Conservation (phyloP, 805 yeast species). For the Phaffomyces antillensis region DNA sequence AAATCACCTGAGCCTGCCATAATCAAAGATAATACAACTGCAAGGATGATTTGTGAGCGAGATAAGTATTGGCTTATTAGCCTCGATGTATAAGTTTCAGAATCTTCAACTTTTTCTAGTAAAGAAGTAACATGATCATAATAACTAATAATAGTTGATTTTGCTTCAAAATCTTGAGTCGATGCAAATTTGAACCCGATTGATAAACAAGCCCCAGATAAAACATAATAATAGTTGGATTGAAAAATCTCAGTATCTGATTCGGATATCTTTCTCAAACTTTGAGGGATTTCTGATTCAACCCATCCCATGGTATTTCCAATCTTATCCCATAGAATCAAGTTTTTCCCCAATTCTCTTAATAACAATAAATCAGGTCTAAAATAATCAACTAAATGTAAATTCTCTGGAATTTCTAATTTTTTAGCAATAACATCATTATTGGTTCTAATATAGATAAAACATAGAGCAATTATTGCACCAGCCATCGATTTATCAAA, state of each 20-base stretch:
- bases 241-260: slow-evolving; percentile 27
- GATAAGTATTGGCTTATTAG: slow-evolving; percentile 48
- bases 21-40: slow-evolving; percentile 59
- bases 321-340: slow-evolving; percentile 21
- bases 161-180: slow-evolving; percentile 44
- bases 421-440: slow-evolving; percentile 53
- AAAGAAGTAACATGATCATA: slow-evolving; percentile 14
- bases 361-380: slow-evolving; percentile 74
- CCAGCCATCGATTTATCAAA: slow-evolving; percentile 64
- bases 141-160: slow-evolving; percentile 46
- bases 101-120: slow-evolving; percentile 5
- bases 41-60: slow-evolving; percentile 50
- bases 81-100: slow-evolving; percentile 47
- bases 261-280: slow-evolving; percentile 27
- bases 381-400: slow-evolving; percentile 51
- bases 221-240: slow-evolving; percentile 51
- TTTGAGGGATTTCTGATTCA: slow-evolving; percentile 45
- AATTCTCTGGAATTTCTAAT: slow-evolving; percentile 51
- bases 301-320: slow-evolving; percentile 15
- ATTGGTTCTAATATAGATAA: slow-evolving; percentile 66
- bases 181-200: slow-evolving; percentile 77
- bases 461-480: slow-evolving; percentile 65
- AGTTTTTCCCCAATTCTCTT: slow-evolving; percentile 41
- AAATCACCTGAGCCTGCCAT: slow-evolving; percentile 93
- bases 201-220: slow-evolving; percentile 71